Evolutionary conservation across 495 filamentous ascomycete species (phyloP).

Genomic region (Penicillium diatomitis): DNA sequence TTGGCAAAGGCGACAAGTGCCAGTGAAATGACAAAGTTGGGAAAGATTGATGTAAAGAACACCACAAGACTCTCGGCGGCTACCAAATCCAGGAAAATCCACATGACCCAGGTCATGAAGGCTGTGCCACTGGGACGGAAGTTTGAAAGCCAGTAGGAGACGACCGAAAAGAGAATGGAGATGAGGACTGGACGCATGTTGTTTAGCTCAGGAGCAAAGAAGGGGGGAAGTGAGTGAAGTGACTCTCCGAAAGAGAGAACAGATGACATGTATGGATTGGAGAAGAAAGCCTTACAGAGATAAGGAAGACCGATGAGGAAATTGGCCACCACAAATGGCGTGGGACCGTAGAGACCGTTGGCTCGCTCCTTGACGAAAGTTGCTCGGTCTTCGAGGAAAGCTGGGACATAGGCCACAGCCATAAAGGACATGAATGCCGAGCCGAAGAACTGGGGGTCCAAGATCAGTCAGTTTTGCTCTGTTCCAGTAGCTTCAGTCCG

Average conservation of each 20-base stretch:
- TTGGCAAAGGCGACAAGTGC: slow-evolving; percentile 74
- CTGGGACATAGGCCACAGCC: slow-evolving; percentile 75
- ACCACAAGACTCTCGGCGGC: slow-evolving; percentile 77
- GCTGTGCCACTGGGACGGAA: slow-evolving; percentile 54
- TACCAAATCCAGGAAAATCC: slow-evolving; percentile 76
- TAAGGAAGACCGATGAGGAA: slow-evolving; percentile 76
- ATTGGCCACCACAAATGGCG: slow-evolving; percentile 64
- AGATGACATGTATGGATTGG: not conserved
- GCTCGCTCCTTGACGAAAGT: slow-evolving; percentile 70
- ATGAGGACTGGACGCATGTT: slow-evolving; percentile 45
- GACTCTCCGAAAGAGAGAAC: too few species aligned
- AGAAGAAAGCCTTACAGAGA: slow-evolving; percentile 34
- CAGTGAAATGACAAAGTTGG: slow-evolving; percentile 67
- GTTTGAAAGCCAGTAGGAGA: slow-evolving; percentile 73
- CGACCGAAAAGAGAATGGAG: slow-evolving; percentile 58
- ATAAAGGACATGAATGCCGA: slow-evolving; percentile 87
- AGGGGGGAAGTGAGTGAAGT: too few species aligned
- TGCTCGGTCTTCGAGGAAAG: slow-evolving; percentile 70
- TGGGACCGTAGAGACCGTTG: slow-evolving; percentile 69
- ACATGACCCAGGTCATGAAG: slow-evolving; percentile 76
- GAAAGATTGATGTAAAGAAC: slow-evolving; percentile 59
- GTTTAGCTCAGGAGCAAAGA: too few species aligned
- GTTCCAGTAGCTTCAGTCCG: too few species aligned
- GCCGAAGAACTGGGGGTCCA: slow-evolving; percentile 51
- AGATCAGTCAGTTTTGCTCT: too few species aligned